Conservation (phyloP, 2,329 filamentous ascomycete genomes). For the Pezicula radicicola region DNA sequence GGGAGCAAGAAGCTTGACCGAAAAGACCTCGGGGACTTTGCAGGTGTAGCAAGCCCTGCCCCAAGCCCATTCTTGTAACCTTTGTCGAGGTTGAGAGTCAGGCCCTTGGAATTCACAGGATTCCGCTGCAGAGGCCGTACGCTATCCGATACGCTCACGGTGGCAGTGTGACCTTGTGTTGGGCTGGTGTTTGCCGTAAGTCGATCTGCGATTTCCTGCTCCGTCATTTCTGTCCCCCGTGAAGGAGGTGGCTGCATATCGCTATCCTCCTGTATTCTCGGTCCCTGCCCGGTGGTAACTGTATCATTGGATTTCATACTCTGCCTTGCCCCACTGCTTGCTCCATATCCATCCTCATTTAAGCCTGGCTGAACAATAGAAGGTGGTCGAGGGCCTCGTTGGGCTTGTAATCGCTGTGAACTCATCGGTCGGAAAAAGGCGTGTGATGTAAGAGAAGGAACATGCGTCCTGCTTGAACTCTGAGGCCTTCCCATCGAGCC, state of each 20-base stretch:
- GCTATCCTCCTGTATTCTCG: constrained; percentile 35
- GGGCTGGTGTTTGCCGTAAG: constrained; percentile 74
- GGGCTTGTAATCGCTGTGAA: constrained; percentile 88
- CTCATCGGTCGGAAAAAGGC: constrained; percentile 98
- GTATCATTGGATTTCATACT: constrained; percentile 52
- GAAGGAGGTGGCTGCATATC: constrained; percentile 64
- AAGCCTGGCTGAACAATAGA: constrained; percentile 28
- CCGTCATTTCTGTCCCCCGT: constrained; percentile 77
- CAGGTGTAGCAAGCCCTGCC: constrained; percentile 51
- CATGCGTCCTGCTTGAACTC: constrained; percentile 80
- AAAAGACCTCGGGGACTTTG: constrained; percentile 74
- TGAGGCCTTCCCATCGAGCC: constrained; percentile 49
- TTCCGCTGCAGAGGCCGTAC: constrained; percentile 62
- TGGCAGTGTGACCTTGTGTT: constrained; percentile 52
- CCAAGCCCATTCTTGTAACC: constrained; percentile 47
- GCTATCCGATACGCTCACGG: constrained; percentile 71
- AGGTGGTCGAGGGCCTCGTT: constrained; percentile 56
- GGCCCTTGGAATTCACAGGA: constrained; percentile 32
- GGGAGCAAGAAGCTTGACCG: constrained; percentile 71
- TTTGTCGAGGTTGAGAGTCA: constrained; percentile 58
- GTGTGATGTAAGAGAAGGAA: constrained; percentile 82
- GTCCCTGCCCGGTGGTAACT: constrained; percentile 21
- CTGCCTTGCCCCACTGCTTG: constrained; percentile 48
- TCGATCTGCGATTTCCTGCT: constrained; percentile 67
- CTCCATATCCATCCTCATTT: constrained; percentile 40